A percentile compares a stretch with the other conserved stretches of the same genome.
Evolutionary conservation across 2,329 filamentous ascomycete species (phyloP).

Genomic region (Phialophora verrucosa): DNA sequence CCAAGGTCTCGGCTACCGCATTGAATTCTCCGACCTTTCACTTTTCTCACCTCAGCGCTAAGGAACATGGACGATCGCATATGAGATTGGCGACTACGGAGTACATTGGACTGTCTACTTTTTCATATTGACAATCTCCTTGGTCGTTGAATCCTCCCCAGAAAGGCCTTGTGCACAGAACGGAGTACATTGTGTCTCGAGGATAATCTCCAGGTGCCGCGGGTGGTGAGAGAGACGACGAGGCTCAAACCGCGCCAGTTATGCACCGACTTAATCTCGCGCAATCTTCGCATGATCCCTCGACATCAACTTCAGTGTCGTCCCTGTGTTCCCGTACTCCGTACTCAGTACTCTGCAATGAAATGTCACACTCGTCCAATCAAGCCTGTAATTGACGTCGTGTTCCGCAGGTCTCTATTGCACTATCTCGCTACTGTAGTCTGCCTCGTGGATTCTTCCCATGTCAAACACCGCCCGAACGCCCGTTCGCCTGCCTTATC

Average conservation of each 20-base stretch:
- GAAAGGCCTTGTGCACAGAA: neutral
- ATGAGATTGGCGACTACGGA: neutral
- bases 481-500: neutral
- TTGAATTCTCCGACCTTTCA: neutral
- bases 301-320: neutral
- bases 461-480: neutral
- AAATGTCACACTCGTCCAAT: no score
- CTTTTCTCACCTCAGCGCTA: constrained; percentile 7
- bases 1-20: neutral
- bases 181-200: neutral
- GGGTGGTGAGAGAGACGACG: neutral
- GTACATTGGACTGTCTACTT: neutral
- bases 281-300: neutral
- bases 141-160: neutral
- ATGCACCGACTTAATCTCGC: neutral
- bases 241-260: neutral
- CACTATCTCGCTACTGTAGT: no score
- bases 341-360: neutral
- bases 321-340: no score
- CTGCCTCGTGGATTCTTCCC: neutral
- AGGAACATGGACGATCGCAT: neutral
- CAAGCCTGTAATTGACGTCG: neutral
- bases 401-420: neutral
- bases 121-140: neutral
- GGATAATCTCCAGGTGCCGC: neutral